Evolutionary conservation across 2,329 filamentous ascomycete genomes (phyloP), one percentile per base, ranked within the genome.

Genomic region (Ophiostoma sp.): DNA sequence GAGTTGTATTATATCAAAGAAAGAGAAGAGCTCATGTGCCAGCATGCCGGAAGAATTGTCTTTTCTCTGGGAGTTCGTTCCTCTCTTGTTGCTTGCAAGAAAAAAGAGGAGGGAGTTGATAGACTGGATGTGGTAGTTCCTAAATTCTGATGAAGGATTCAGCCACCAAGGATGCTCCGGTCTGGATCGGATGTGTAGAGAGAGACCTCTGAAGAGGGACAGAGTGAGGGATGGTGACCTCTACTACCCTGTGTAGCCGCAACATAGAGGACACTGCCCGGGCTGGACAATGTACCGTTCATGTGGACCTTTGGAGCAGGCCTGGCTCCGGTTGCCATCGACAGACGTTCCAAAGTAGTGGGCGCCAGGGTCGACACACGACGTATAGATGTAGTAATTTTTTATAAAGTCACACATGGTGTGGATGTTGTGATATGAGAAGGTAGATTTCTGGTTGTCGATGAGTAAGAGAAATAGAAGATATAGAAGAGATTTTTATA

Each of bases 301-400:
- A 76, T 92, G 89, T 41, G 89, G 89, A 0, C 88, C 84, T 68
- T 83, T 82, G 5, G 83, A 75, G 73, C 89, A 92, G 44, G 83
- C 80, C 44, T 81, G 78, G 69, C 86, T 83, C 71, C 81, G 82
- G 75, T 81, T 85, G 68, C 88, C 89, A 73, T 92, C 89, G 66
- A 88, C 81, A 1, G 86, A 86, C 1, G 87, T 91, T 72, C 85
- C 83, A 76, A 90, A 88, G 77, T 91, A 91, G 76, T 92, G 89
- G 16, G 84, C 82, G 55, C 85, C 86, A 0, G 89, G 89, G 74
- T 91, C 87, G 68, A 83, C 78, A 75, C 89, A 92, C 60, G 85
- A 83, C 69, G 87, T 87, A 79, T 91, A 92, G 77, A 92, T 88
- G 78, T 91, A 91, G 77, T 89, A 92, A 78, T 91, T 91, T 74